These are phyloP conservation scores for Raffaelea deltoideospora DNA, from an alignment of 2,329 filamentous ascomycete genomes.

Conservation along the genomic window DNA sequence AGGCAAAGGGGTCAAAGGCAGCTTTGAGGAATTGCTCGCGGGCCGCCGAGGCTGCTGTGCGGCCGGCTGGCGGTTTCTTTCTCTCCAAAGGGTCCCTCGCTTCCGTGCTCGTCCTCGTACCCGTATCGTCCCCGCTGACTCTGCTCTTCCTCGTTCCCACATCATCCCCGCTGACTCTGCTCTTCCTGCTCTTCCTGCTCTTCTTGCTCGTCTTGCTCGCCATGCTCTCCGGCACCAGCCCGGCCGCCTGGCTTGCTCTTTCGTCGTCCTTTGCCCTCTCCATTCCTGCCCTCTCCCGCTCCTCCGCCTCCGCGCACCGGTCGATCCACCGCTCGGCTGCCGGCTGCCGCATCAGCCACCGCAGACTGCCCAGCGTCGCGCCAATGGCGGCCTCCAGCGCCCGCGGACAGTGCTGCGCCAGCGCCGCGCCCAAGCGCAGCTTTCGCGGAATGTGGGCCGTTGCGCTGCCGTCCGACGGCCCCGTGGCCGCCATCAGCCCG, in stretches of 20 bases:
- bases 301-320: slow-evolving; percentile 23
- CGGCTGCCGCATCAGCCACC: slow-evolving; percentile 9
- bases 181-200: no score
- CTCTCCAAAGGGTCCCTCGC: slow-evolving; percentile 1
- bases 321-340: slow-evolving; percentile 12
- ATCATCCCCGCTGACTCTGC: no score
- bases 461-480: slow-evolving; percentile 19
- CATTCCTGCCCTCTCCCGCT: no score
- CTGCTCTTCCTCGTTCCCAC: no score
- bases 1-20: slow-evolving; percentile 15
- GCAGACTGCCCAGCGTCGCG: slow-evolving; percentile 9
- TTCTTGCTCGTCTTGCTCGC: neutral
- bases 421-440: slow-evolving; percentile 9
- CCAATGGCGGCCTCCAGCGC: slow-evolving; percentile 9
- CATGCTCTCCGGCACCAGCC: neutral
- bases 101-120: neutral
- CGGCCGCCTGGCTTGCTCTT: neutral
- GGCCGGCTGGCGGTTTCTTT: slow-evolving; percentile 7
- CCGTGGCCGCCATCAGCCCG: slow-evolving; percentile 20
- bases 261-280: no score
- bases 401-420: slow-evolving; percentile 12
- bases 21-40: slow-evolving; percentile 15
- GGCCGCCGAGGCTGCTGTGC: no score
- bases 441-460: slow-evolving; percentile 14
- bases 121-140: no score